phyloP scores from a whole-genome alignment of 352 stramenopile genomes.

The Pilasporangium apinafurcum region DNA sequence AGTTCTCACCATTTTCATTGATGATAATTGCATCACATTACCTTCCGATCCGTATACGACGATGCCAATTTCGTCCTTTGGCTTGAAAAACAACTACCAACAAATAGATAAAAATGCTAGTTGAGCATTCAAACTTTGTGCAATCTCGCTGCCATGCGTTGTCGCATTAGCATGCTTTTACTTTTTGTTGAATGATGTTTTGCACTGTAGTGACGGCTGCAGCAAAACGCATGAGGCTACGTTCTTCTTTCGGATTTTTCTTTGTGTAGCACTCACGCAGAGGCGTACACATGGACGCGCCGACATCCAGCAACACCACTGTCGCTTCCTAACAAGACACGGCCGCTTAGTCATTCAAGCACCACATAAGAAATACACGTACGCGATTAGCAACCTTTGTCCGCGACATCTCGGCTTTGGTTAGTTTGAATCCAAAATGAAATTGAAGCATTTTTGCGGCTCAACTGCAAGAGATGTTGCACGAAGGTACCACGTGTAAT shows the following conservation, averaged over 20 bases:
- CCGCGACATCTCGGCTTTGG: no score
- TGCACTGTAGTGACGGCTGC: slow-evolving; percentile 52
- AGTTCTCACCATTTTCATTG: no score
- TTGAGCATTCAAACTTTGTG: no score
- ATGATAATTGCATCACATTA: no score
- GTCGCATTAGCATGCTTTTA: not conserved
- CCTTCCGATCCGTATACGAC: slow-evolving; percentile 68
- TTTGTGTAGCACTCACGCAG: slow-evolving; percentile 30
- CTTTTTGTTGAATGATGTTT: slow-evolving; percentile 67
- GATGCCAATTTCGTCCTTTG: slow-evolving; percentile 75
- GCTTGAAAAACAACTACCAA: slow-evolving; percentile 63
- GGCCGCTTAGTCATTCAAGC: no score
- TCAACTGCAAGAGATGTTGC: no score
- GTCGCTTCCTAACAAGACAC: slow-evolving; percentile 71
- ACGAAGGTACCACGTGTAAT: no score
- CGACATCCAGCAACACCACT: slow-evolving; percentile 62
- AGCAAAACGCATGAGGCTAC: slow-evolving; percentile 44
- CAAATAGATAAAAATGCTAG: not conserved
- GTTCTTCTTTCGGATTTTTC: slow-evolving; percentile 10
- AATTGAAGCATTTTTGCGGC: no score
- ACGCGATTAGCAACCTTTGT: no score
- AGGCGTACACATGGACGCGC: slow-evolving; percentile 49
- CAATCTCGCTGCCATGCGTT: no score
- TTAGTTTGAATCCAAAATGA: no score
- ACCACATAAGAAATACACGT: no score